phyloP scores from a whole-genome alignment of 768 basidiomycete genomes.

The Pisolithus tinctorius region DNA sequence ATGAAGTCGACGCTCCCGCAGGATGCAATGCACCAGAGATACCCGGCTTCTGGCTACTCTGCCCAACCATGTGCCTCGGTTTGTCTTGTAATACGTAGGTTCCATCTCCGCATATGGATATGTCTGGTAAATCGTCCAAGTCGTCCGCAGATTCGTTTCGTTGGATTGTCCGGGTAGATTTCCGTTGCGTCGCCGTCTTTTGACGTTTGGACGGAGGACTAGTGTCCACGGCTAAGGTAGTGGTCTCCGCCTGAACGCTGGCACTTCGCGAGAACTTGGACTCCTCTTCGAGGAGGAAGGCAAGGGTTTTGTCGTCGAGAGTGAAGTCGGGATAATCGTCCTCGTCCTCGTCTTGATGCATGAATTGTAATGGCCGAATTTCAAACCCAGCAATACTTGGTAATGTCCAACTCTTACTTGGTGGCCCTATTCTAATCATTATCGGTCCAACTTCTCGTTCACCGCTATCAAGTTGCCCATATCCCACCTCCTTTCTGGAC shows the following conservation, averaged over 20 bases:
- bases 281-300: conserved; percentile 57
- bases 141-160: conserved; percentile 28
- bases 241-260: conserved; percentile 16
- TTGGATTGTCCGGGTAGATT: conserved; percentile 23
- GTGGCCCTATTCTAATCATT: too few relatives aligned
- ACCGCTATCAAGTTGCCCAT: too few relatives aligned
- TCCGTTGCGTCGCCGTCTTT: conserved; percentile 44
- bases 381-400: not conserved
- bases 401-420: not conserved
- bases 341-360: conserved; percentile 52
- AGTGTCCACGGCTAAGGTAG: conserved; percentile 12
- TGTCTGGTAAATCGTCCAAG: conserved; percentile 53
- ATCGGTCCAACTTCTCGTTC: too few relatives aligned
- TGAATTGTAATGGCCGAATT: not conserved
- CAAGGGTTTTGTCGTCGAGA: conserved; percentile 56
- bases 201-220: conserved; percentile 48
- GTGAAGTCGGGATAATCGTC: conserved; percentile 56
- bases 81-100: conserved; percentile 40
- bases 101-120: conserved; percentile 54
- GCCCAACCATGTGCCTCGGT: conserved; percentile 9
- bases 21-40: conserved; percentile 6
- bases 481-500: too few relatives aligned
- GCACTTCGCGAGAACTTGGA: conserved; percentile 24
- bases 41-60: conserved; percentile 9
- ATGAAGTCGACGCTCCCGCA: conserved; percentile 5